Percentiles rank a stretch among this genome's conserved stretches.
These are phyloP conservation scores for Eimeria necatrix DNA, from an alignment of 169 alveolate species.

Conservation along the genomic window DNA sequence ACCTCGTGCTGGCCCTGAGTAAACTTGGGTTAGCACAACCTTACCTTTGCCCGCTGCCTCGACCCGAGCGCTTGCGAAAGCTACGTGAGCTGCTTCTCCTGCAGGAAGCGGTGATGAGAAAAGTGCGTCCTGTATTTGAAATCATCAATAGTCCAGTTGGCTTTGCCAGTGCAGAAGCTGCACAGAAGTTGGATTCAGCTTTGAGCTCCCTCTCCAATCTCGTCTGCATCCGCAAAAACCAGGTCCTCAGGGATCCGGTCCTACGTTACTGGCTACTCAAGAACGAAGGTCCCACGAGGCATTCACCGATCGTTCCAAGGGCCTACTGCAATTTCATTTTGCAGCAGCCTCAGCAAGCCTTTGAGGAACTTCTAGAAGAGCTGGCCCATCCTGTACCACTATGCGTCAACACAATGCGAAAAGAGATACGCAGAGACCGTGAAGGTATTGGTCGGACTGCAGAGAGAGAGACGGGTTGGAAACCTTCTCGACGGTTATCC, in stretches of 20 bases:
- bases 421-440: no score
- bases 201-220: no score
- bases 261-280: background rate
- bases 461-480: no score
- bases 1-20: background rate
- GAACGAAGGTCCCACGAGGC: background rate
- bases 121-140: background rate
- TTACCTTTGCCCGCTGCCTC: background rate
- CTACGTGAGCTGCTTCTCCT: background rate
- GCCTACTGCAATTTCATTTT: background rate
- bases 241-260: background rate
- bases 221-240: background rate
- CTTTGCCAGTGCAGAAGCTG: no score
- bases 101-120: background rate
- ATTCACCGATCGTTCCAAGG: background rate
- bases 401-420: no score
- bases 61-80: background rate
- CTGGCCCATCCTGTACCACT: background rate
- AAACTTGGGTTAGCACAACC: background rate
- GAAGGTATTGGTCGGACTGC: no score
- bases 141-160: background rate
- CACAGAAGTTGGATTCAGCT: no score
- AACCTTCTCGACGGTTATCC: no score
- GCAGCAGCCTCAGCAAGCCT: background rate
- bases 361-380: background rate